A percentile compares a stretch with the other conserved stretches of the same genome.
These are phyloP conservation scores for Nigrograna mackinnonii DNA, from an alignment of 2,329 filamentous ascomycete genomes.

Conservation along the genomic window DNA sequence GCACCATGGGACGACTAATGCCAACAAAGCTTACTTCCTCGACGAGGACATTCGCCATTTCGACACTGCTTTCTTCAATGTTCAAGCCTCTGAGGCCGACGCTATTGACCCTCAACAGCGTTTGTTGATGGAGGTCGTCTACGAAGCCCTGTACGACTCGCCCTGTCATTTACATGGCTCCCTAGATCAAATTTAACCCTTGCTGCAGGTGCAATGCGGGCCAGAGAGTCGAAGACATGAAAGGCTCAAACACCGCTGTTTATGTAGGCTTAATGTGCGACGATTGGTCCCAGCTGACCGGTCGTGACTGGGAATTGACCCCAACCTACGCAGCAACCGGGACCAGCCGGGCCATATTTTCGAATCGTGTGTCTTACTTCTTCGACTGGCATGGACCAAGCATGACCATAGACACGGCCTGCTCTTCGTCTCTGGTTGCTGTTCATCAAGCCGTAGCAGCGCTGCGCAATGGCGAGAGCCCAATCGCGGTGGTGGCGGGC, in stretches of 20 bases:
- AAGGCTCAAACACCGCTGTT: constrained; percentile 9
- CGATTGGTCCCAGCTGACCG: constrained; percentile 3
- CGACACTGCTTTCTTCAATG: constrained; percentile 25
- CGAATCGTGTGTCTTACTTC: constrained; percentile 40
- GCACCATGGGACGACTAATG: constrained; percentile 37
- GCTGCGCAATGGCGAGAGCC: constrained; percentile 10
- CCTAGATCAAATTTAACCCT: too few species aligned
- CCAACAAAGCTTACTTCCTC: constrained; percentile 13
- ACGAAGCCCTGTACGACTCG: constrained; percentile 19
- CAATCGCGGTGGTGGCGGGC: constrained; percentile 14
- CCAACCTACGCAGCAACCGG: constrained; percentile 26
- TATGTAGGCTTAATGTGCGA: constrained; percentile 10
- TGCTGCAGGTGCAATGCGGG: too few species aligned
- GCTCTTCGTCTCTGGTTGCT: constrained; percentile 35
- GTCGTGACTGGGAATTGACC: constrained; percentile 5
- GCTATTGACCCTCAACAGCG: constrained; percentile 26
- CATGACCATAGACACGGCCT: constrained; percentile 43
- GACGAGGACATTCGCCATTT: constrained; percentile 15
- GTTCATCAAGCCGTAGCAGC: constrained; percentile 20
- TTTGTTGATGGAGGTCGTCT: constrained; percentile 19
- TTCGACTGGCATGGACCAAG: constrained; percentile 38
- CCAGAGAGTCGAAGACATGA: constrained; percentile 7
- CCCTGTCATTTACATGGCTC: too few species aligned
- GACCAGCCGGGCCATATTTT: constrained; percentile 25
- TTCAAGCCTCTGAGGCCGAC: constrained; percentile 14